Evolutionary conservation across 2,329 filamentous ascomycete species (phyloP).

Genomic region (Fusarium verrucosum): DNA sequence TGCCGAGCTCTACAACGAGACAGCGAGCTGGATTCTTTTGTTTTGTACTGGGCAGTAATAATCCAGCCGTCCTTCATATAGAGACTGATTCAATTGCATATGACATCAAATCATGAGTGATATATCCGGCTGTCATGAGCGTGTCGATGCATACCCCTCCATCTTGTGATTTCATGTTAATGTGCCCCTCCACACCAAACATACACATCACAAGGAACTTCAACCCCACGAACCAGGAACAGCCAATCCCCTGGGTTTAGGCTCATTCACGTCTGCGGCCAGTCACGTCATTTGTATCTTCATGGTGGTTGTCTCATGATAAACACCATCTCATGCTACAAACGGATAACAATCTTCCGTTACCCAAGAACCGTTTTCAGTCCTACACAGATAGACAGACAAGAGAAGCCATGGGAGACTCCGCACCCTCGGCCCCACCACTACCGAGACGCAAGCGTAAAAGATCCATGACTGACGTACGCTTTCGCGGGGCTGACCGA

Average conservation of each 20-base stretch:
- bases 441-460: slow-evolving; percentile 21
- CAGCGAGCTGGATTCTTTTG: background rate
- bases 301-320: slow-evolving; percentile 13
- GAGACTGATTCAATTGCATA: background rate
- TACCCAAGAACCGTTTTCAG: background rate
- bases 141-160: slow-evolving; percentile 21
- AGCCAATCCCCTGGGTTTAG: slow-evolving; percentile 12
- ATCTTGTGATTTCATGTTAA: slow-evolving; percentile 8
- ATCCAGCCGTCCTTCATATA: background rate
- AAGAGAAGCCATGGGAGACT: background rate
- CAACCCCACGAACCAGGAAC: slow-evolving; percentile 7
- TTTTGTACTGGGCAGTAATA: background rate
- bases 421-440: slow-evolving; percentile 20
- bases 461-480: slow-evolving; percentile 13
- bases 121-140: slow-evolving; percentile 14
- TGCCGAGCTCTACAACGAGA: slow-evolving; percentile 17
- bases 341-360: background rate
- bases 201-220: slow-evolving; percentile 2
- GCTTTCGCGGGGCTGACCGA: slow-evolving; percentile 23
- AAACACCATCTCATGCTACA: slow-evolving; percentile 6
- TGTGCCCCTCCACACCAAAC: slow-evolving; percentile 33
- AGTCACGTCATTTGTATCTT: slow-evolving; percentile 22
- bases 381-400: background rate
- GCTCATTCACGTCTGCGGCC: background rate
- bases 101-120: background rate